Evolutionary conservation across 2,329 filamentous ascomycete species (phyloP).

Genomic region (Arthroderma uncinatum): DNA sequence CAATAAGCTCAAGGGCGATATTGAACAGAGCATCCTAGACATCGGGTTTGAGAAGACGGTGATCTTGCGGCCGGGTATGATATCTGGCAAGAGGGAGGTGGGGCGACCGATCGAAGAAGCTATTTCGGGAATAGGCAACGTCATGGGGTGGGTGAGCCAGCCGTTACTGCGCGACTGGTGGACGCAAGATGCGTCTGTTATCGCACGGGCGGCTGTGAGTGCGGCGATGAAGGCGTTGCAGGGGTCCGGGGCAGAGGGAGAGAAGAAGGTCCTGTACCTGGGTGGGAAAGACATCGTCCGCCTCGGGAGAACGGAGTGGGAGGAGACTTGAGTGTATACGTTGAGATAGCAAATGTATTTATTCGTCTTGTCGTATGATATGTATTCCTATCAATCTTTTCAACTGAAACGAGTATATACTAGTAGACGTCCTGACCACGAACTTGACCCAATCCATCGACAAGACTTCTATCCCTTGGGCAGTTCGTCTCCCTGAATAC

Average conservation of each 20-base stretch:
- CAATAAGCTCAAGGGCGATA: constrained; percentile 68
- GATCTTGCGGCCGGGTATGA: constrained; percentile 61
- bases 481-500: neutral
- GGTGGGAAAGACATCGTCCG: constrained; percentile 30
- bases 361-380: too few relatives aligned
- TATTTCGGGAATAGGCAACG: constrained; percentile 45
- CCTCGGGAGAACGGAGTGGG: constrained; percentile 22
- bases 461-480: neutral
- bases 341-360: too few relatives aligned
- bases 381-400: too few relatives aligned
- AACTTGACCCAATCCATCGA: too few relatives aligned
- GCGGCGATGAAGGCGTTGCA: constrained; percentile 31
- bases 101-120: constrained; percentile 49
- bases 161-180: constrained; percentile 50
- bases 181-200: constrained; percentile 49
- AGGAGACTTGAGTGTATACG: constrained; percentile 3
- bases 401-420: too few relatives aligned
- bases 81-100: constrained; percentile 59
- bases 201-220: constrained; percentile 33
- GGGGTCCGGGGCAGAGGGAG: constrained; percentile 29
- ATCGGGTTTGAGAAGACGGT: constrained; percentile 68
- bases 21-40: constrained; percentile 64
- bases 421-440: too few relatives aligned
- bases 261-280: constrained; percentile 33
- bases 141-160: constrained; percentile 44